Conservation (phyloP, 306 rosid species). For the Glycyrrhiza uralensis region DNA sequence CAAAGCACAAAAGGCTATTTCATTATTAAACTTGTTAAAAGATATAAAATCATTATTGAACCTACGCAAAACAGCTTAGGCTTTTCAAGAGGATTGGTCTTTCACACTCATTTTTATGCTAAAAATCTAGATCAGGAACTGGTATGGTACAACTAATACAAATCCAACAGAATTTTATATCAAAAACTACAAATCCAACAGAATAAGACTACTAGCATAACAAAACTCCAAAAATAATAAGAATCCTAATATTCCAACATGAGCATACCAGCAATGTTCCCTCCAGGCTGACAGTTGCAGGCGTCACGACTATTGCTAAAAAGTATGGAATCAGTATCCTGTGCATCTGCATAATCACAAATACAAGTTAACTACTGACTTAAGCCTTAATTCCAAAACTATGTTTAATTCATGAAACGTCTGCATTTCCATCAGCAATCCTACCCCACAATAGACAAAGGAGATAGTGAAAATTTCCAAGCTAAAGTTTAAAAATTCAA, state of each 20-base stretch:
- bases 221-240: neutral
- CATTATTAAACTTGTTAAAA: neutral
- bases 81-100: neutral
- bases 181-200: neutral
- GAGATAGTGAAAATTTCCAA: neutral
- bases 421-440: neutral
- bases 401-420: neutral
- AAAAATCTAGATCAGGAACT: neutral
- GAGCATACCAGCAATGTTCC: conserved; percentile 79
- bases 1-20: neutral
- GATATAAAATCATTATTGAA: neutral
- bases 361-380: neutral
- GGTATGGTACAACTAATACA: neutral
- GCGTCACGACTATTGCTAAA: conserved; percentile 62
- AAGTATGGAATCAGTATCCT: conserved; percentile 66
- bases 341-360: conserved; percentile 61
- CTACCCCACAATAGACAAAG: neutral
- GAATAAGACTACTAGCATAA: neutral
- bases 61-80: neutral
- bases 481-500: neutral
- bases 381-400: neutral
- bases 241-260: conserved; percentile 14
- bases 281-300: conserved; percentile 73
- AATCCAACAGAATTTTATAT: neutral
- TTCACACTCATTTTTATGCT: neutral